phyloP scores from a whole-genome alignment of 306 rosid species.

The Vigna reflexopilosa region DNA sequence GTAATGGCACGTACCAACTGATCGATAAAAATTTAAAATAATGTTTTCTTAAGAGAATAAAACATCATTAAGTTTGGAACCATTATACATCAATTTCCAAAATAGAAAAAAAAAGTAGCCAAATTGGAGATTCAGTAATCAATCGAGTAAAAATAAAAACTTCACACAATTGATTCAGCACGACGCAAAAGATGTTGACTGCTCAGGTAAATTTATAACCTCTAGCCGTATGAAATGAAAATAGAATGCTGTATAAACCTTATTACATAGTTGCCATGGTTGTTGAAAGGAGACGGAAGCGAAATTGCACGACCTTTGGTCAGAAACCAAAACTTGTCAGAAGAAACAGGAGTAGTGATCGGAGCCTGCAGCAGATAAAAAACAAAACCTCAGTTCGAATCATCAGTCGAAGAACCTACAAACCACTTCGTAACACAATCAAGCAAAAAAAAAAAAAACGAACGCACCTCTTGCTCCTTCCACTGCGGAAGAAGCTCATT shows the following conservation, averaged over 20 bases:
- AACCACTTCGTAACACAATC: background rate
- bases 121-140: conserved; percentile 28
- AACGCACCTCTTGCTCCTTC: conserved; percentile 78
- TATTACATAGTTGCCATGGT: conserved; percentile 88
- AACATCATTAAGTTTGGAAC: conserved; percentile 6
- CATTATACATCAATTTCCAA: background rate
- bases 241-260: conserved; percentile 54
- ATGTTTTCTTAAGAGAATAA: background rate
- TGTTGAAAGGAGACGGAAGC: conserved; percentile 79
- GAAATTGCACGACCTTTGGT: conserved; percentile 80
- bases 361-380: conserved; percentile 80
- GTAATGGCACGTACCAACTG: conserved; percentile 24
- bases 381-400: conserved; percentile 13
- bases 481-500: conserved; percentile 89
- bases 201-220: background rate
- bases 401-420: background rate
- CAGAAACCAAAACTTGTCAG: conserved; percentile 91
- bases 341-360: conserved; percentile 76
- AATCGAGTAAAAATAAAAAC: conserved; percentile 3
- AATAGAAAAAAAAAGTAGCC: conserved; percentile 21
- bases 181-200: background rate
- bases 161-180: conserved; percentile 19
- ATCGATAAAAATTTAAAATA: background rate
- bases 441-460: background rate
- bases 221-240: conserved; percentile 3